A percentile compares a stretch with the other conserved stretches of the same genome.
Conservation (phyloP, 257 asterid genomes). For the Solanum verrucosum region DNA sequence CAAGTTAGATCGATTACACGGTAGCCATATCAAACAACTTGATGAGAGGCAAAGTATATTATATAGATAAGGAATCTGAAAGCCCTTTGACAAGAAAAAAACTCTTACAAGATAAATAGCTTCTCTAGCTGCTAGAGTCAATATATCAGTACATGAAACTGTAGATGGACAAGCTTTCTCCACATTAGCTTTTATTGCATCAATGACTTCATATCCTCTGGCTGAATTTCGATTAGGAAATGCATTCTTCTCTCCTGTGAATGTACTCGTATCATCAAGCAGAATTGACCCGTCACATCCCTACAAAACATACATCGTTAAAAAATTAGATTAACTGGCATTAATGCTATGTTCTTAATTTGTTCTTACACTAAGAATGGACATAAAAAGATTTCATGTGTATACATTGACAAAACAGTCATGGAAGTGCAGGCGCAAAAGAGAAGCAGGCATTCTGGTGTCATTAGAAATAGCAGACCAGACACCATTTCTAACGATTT, state of each 20-base stretch:
- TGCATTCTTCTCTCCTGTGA: constrained; percentile 55
- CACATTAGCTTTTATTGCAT: constrained; percentile 43
- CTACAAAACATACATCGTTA: constrained; percentile 5
- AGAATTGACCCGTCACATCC: constrained; percentile 76
- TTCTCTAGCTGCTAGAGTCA: constrained; percentile 63
- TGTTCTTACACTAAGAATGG: background rate
- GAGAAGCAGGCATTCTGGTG: constrained; percentile 73
- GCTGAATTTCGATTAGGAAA: constrained; percentile 44
- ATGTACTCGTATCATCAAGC: constrained; percentile 44
- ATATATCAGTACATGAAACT: constrained; percentile 68
- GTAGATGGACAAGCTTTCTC: constrained; percentile 66
- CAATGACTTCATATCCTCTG: constrained; percentile 68
- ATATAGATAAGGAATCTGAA: background rate
- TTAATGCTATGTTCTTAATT: background rate
- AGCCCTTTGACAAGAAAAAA: background rate
- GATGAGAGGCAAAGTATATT: background rate
- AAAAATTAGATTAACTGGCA: background rate
- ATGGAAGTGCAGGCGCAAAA: constrained; percentile 68
- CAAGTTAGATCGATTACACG: background rate
- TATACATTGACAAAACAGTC: constrained; percentile 65
- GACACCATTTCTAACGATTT: constrained; percentile 41
- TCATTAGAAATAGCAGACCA: constrained; percentile 67
- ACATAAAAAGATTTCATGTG: background rate
- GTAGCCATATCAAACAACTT: background rate
- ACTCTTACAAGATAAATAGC: constrained; percentile 49